Percentiles rank a stretch among this genome's conserved stretches.
Conservation (phyloP, 306 rosid genomes). For the Sechiopsis laciniata region DNA sequence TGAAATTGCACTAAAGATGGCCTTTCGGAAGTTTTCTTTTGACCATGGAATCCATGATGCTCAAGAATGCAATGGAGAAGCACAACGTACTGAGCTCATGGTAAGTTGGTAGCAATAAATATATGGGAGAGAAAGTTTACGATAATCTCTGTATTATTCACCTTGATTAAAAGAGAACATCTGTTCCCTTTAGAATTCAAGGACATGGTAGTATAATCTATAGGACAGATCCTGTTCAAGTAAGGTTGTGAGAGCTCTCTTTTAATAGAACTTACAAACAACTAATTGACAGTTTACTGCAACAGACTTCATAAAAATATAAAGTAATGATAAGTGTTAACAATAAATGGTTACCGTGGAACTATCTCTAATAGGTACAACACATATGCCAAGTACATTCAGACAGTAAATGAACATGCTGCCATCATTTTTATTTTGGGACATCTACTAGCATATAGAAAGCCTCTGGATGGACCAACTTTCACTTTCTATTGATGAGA, state of each 20-base stretch:
- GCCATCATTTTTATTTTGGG: background rate
- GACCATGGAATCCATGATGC: conserved; percentile 55
- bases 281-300: background rate
- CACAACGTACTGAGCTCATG: conserved; percentile 49
- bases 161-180: background rate
- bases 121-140: background rate
- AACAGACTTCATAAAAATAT: background rate
- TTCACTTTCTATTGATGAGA: background rate
- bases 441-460: background rate
- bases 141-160: background rate
- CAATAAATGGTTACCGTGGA: background rate
- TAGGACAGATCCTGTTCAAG: background rate
- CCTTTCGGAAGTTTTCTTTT: conserved; percentile 79
- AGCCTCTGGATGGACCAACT: conserved; percentile 2
- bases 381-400: background rate
- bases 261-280: background rate
- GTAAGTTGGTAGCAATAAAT: conserved; percentile 32
- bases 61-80: conserved; percentile 35
- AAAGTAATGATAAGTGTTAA: background rate
- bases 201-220: background rate
- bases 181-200: background rate
- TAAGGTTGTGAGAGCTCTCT: background rate
- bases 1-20: conserved; percentile 97
- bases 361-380: background rate
- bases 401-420: background rate